Evolutionary conservation across 768 basidiomycete genomes (phyloP).

Genomic region (Chiua virens): DNA sequence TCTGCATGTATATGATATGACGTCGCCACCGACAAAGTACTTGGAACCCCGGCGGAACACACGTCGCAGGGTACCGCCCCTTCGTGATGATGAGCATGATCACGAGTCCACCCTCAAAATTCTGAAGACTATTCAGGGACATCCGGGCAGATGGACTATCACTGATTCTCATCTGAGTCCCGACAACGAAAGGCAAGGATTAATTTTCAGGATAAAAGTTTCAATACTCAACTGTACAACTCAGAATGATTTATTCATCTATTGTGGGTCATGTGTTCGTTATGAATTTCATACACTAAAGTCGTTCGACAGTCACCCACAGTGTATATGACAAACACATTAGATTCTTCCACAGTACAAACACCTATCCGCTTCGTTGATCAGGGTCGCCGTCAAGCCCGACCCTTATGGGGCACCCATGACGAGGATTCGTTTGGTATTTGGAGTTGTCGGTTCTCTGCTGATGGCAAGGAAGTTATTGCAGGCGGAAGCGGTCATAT

Average conservation of each 20-base stretch:
- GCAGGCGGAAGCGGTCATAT: slow-evolving; percentile 87
- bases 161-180: slow-evolving; percentile 92
- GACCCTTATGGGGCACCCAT: slow-evolving; percentile 31
- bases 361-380: slow-evolving; percentile 62
- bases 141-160: slow-evolving; percentile 86
- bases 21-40: slow-evolving; percentile 41
- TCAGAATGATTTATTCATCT: slow-evolving; percentile 89
- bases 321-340: slow-evolving; percentile 72
- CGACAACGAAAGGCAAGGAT: slow-evolving; percentile 74
- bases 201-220: slow-evolving; percentile 49
- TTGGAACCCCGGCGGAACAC: slow-evolving; percentile 11
- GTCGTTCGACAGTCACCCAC: slow-evolving; percentile 55
- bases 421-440: slow-evolving; percentile 64
- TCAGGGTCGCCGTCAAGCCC: slow-evolving; percentile 37
- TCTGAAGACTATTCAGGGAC: slow-evolving; percentile 70
- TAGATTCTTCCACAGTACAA: slow-evolving; percentile 60
- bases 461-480: slow-evolving; percentile 93
- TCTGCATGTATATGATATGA: slow-evolving; percentile 85
- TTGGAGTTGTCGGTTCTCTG: slow-evolving; percentile 95
- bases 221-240: slow-evolving; percentile 2
- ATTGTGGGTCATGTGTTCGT: slow-evolving; percentile 48
- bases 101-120: slow-evolving; percentile 51
- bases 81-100: slow-evolving; percentile 34
- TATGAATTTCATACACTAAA: background rate
- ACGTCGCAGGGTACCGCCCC: slow-evolving; percentile 15